Base-by-base conservation (phyloP, 441 rosid genomes). In the Populus hybrid region DNA sequence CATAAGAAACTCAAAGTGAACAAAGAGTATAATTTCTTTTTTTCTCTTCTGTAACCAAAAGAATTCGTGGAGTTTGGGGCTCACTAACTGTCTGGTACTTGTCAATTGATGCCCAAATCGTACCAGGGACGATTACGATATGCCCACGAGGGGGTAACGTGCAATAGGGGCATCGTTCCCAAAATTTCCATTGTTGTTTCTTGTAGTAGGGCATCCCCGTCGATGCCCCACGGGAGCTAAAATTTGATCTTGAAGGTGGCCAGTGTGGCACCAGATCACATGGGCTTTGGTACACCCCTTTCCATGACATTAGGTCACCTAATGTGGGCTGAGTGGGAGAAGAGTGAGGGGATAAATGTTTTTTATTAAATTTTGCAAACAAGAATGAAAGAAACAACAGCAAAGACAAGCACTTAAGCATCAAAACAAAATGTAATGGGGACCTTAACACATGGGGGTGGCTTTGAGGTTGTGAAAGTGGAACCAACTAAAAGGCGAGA, bases 401-500 rank as follows among this genome's bases (percentile, higher is more conserved):
- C 84, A 86, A 87, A 87, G 93, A 88, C 89, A 90, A 88, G 87
- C 89, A 89, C 88, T 83, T 78, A 72, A 75, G 85, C 87, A 84
- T 85, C 82, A 80, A 72, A 81, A 86, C 86, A 83, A 87, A 87
- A 71, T 79, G 88, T 68, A 82, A 86, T 88, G 88, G 93, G 91
- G 97, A 90, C 95, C 89, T 86, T 82, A 59, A 90, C 97, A 93
- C 94, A 90, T 93, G 32, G 97, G 94, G 81, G 87, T 82, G 82
- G 75, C 81, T 75, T 76, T 73, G 75, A 70, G 85, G 75, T 81
- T 81, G 76, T 84, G 82, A 36, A 36, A 42, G 88, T 89, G 90
- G 93, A 87, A 83, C 91, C 92, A 82, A 84, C 78, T 69, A 59
- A 85, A 83, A 86, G 84, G 78, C 79, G 73, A 85, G 88, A 85